Base-by-base conservation (phyloP, 225 moss, liverwort and hornwort genomes). In the Sphagnum tenellum region DNA sequence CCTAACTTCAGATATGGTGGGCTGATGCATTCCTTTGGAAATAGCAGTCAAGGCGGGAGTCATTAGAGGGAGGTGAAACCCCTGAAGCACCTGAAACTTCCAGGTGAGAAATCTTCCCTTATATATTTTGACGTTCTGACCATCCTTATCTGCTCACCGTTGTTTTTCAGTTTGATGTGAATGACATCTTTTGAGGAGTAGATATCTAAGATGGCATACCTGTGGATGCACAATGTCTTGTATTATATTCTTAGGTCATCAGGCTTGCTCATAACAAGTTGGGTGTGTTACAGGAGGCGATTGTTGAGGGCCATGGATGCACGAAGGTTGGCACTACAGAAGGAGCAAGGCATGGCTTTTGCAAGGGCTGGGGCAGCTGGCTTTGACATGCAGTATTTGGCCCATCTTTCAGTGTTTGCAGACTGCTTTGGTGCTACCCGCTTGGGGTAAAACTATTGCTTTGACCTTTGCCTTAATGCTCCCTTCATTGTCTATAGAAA, bases 301-400 rank as follows among this genome's bases (percentile, higher is more conserved):
- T 70, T 92, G 57, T 77, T 96, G 50, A 89, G 92, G 70, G 95
- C 95, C 13, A 96, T 96, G 95, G 95, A 96, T 70, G 95, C 95
- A 50, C 89, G 92, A 55, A 83, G 89, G 49, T 84, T 96, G 69
- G 72, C 92, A 67, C 62, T 96, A 78, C 95, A 96, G 4, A 96
- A 96, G 66, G 92, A 96, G 66, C 95, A 96, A 64, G 82, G 92
- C 12, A 96, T 96, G 95, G 95, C 92, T 2, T 92, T 96, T 48
- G 95, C 95, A 5, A 82, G 95, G 50, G 95, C 95, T 46, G 88
- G 92, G 55, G 95, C 95, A 50, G 95, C 95, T 64, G 95, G 95
- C 5, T 96, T 96, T 46, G 95, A 96, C 63, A 83, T 92, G 81
- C 88, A 88, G 52, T 86, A 92, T 57, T 92, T 96, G 95, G 92